Base-by-base conservation (phyloP, 495 filamentous ascomycete genomes). In the Neurospora sp. region DNA sequence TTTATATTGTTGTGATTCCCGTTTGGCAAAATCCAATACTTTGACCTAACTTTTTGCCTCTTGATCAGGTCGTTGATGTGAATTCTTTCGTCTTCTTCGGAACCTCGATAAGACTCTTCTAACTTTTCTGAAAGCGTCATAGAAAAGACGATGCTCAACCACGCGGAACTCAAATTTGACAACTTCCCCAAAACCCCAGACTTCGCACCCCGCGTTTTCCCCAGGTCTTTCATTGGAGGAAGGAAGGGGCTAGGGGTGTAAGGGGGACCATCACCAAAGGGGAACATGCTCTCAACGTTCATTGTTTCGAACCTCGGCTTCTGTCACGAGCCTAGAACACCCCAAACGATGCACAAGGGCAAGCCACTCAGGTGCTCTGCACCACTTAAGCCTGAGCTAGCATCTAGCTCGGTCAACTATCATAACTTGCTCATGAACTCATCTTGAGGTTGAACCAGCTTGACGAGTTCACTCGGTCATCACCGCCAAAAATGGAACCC, bases 401-500 rank as follows among this genome's bases (percentile, higher is more conserved):
- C 27, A 65, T 31, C 53, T 35, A 35, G 53, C 53, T 35, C 53
- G 6, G 27, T 8, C 27, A 65, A 65, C 2, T 35, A 4, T 65
- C 53, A 37, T 65, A 22, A 35, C 53, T 65, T 35, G 6, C 53
- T 18, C 53, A 18, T 18, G 53, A 35, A 65, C 14, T 35, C 53
- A 35, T 18, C 53, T 37, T 37, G 5, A 35, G 3, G 27, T 65
- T 31, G 27, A 69, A 39, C 20, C 20, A 69, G 14, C 10, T 69
- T 40, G 68, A 39, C 39, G 69, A 68, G 20, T 40, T 35, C 31
- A 59, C 27, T 8, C 39, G 10, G 4, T n/a, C 18, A 71, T 3
- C 16, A 27, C 35, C 2, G 3, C 9, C 39, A 70, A 39, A 39
- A 27, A 84, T 83, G 81, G 77, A 81, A 69, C 81, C 84, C 5